Base-by-base conservation (phyloP, 1,284 basidiomycete species). In the Ceratobasidium sp. region DNA sequence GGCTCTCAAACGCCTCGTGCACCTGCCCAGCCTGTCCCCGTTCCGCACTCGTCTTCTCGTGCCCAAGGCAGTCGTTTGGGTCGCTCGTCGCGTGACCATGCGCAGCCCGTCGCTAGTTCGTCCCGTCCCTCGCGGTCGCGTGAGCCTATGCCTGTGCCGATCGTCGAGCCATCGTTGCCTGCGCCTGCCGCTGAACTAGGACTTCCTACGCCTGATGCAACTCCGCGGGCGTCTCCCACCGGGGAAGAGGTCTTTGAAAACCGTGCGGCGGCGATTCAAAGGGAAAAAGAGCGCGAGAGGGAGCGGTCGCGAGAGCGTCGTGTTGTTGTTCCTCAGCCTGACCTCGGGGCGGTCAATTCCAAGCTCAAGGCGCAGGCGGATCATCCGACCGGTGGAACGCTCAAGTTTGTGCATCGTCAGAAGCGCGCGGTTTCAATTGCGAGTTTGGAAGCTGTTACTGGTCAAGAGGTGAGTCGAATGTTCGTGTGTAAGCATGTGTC, bases 361-460 rank as follows among this genome's bases (percentile, higher is more conserved):
- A 54, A 34, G 20, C 52, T 55, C 13, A 54, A 50, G 40, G 15
- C 55, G n/a, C 25, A 42, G 25, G 35, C 27, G n/a, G 62, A 45
- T 7, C 10, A 47, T 22, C 3, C 22, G 5, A n/a, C 17, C 47
- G 58, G 40, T 17, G 29, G 32, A n/a, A 20, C 34, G 6, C 50
- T 67, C 38, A 67, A 54, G 53, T 55, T 68, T 49, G 64, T 40
- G 12, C 64, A 68, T 47, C 64, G 64, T 32, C 50, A 68, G 52
- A 54, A 54, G 29, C 38, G 64, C 12, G 64, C 64, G 32, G 31
- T 68, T n/a, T 68, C 64, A n/a, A 54, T 68, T 43, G 64, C 64
- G 17, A 68, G 64, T 47, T 32, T 55, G 53, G 64, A 68, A 22
- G 64, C 64, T 34, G 64, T 68, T 20, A 55, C 64, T 34, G 64